Evolutionary conservation across 345 rosid species (phyloP), one percentile per base, ranked within the genome.

Genomic region (Litchi chinensis): DNA sequence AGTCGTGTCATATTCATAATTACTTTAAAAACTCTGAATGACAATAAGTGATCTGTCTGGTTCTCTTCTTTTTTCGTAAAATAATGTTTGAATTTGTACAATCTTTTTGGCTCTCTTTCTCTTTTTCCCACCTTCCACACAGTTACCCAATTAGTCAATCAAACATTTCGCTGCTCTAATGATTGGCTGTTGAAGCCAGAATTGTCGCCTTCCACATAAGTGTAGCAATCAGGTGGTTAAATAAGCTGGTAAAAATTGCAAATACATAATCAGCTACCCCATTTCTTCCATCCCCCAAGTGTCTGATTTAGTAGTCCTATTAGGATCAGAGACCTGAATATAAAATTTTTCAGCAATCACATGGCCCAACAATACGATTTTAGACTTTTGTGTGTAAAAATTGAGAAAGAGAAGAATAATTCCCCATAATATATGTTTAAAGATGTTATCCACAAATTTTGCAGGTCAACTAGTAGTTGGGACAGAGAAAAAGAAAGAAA

Each of bases 171-270:
- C 22, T 57, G 52, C 76, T 73, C 39, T 22, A 26, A 24, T 64
- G 59, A 64, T 46, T 63, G 62, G 46, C 41, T 46, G 3, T 75
- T 75, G 60, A 46, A 64, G 56, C 39, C 21, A 41, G 56, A 62
- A 62, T 41, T 67, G 63, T 21, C 54, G 24, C n/a, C 40, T 22
- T n/a, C 24, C 39, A 68, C 24, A 26, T 48, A 9, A 5, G 26
- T 59, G 13, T 46, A 5, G 16, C 10, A 59, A 41, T 21, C 66
- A 10, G 37, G 26, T 73, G 56, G 64, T 32, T 41, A 13, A 59
- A 12, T 60, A 22, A n/a, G 66, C 21, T n/a, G 13, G 43, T 12
- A 40, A 10, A 73, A 22, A n/a, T 60, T 73, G 48, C 54, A 73
- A 60, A 60, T 3, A 59, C 39, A 26, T 26, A 26, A 26, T 26